Evolutionary conservation across 75 land plant species (phyloP), one percentile per base, ranked within the genome.

Genomic region (Selaginella moellendorffii): DNA sequence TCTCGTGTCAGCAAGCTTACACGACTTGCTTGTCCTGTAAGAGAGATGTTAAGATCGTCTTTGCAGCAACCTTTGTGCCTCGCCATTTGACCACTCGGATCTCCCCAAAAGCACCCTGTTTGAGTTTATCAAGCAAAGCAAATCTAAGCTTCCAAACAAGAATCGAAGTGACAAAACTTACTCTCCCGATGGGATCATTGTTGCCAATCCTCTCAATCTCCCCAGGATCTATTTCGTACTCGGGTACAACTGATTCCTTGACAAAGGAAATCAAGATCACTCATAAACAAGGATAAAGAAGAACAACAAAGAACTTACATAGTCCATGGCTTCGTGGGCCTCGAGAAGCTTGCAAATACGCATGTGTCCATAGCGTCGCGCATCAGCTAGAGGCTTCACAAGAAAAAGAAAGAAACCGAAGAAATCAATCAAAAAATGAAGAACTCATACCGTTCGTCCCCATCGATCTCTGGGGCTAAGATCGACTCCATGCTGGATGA

Each of bases 401-500:
- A n/a, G n/a, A n/a, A n/a, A n/a, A 53, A 8, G 27, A 19, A 69
- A 63, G 18, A 36, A 36, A 36, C 46, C 14, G 14, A 36, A 36
- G n/a, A 5, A 14, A 5, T 36, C 46, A 36, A 14, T n/a, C 5
- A 36, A 5, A 36, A 36, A 36, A 36, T 36, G 46, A 36, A 36
- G 5, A 36, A 14, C 46, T 36, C 5, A 36, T 59, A 83, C 85
- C 31, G 85, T 80, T 24, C 68, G 52, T 26, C 69, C 54, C 77
- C 76, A 83, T 1, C 82, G 82, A 56, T 83, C 85, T 18, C 31
- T 64, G 26, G 96, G 90, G 74, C 77, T 78, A 52, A 83, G 71
- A 68, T 69, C 28, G 1, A 75, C 74, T 0, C 54, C 60, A 53
- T 75, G 66, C 19, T 68, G 58, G 21, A 83, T 28, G 25, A 83